Base-by-base conservation (phyloP, 2,329 filamentous ascomycete genomes). In the Penicillium paneum region DNA sequence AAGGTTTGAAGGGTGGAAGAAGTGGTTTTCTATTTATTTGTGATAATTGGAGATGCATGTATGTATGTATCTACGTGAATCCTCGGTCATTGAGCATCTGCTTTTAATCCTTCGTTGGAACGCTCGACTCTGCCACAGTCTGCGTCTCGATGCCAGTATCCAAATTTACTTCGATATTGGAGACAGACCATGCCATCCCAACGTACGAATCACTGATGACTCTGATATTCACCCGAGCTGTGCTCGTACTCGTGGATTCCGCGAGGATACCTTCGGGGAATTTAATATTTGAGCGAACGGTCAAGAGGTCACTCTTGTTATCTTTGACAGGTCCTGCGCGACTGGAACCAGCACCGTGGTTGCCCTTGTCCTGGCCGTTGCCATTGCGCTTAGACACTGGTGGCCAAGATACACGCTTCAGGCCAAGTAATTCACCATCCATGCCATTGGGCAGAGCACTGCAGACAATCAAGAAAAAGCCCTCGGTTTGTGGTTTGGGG, bases 401-500 rank as follows among this genome's bases (percentile, higher is more conserved):
- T 2, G 77, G 75, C 92, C 94, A 97, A 1, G 86, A 87, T 0
- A 94, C 83, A 29, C 94, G 81, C 80, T 96, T 97, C 59, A 99
- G 79, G 3, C 89, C 93, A 4, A 96, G 74, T 36, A 97, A 81
- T 63, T 97, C 90, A 55, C 93, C 90, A 7, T 76, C 81, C 0
- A 77, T 77, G 2, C 82, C 65, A 45, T 68, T 66, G 0, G 67
- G 48, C 5, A 62, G 60, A 35, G 67, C 59, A 32, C 62, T 64
- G 7, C 85, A 87, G 0, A 96, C 81, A 21, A 97, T 69, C 13
- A 94, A 83, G 72, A 99, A 97, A 83, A 87, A 97, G 0, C 92
- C 92, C 68, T 99, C 94, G 0, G 86, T 94, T 73, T 99, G 94
- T 15, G 91, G 86, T 74, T 99, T 99, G 1, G 93, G 93, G 75